Evolutionary conservation across 2,329 filamentous ascomycete genomes (phyloP).

Genomic region (Aspergillus candidus): DNA sequence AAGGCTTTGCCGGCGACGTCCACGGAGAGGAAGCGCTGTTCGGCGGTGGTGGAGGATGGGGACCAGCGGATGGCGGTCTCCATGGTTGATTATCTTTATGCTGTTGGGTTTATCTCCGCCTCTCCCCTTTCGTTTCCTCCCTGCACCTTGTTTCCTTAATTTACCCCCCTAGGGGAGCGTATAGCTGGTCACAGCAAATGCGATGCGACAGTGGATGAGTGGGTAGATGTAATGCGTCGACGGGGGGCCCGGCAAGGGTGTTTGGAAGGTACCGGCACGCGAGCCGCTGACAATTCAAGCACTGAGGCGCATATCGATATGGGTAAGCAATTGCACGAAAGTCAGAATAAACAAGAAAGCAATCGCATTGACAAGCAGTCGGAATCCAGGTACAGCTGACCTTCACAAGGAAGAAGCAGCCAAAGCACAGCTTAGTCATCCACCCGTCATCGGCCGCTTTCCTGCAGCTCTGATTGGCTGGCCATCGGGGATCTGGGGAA

Average conservation of each 20-base stretch:
- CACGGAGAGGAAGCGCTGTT: constrained; percentile 55
- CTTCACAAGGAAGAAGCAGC: neutral
- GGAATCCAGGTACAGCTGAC: too few species aligned
- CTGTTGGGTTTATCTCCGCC: neutral
- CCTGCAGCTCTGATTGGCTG: too few species aligned
- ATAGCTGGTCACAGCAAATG: constrained; percentile 2
- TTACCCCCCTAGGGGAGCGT: neutral
- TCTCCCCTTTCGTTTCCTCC: constrained; percentile 1
- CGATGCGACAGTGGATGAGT: neutral
- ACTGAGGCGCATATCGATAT: constrained; percentile 4
- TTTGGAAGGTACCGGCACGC: too few species aligned
- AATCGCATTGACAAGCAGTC: too few species aligned
- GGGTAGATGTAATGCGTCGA: too few species aligned
- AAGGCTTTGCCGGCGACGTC: constrained; percentile 57
- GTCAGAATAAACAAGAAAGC: too few species aligned
- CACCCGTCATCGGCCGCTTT: too few species aligned
- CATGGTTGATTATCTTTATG: constrained; percentile 14
- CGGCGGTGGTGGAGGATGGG: constrained; percentile 48
- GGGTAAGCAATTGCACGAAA: neutral
- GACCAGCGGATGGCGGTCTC: constrained; percentile 58
- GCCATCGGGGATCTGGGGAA: too few species aligned
- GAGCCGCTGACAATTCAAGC: constrained; percentile 1
- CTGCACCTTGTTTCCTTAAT: neutral
- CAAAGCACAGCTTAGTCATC: neutral
- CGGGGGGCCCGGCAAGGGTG: too few species aligned